A percentile compares a stretch with the other conserved stretches of the same genome.
Conservation (phyloP, 768 basidiomycete genomes). For the Sistotremastrum niveocremeum region DNA sequence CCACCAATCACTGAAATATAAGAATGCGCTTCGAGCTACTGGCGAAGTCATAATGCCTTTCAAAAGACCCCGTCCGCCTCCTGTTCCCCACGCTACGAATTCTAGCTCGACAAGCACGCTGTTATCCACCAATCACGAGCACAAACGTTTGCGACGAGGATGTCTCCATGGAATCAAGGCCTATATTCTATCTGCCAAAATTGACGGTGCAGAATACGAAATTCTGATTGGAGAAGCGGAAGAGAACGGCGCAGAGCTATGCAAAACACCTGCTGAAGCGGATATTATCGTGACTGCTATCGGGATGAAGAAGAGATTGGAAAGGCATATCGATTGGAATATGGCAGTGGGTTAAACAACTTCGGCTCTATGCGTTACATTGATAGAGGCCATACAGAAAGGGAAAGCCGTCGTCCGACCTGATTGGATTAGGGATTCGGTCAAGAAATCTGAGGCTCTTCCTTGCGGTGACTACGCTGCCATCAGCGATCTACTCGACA, state of each 20-base stretch:
- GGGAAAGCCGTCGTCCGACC: slow-evolving; percentile 57
- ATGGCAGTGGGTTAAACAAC: slow-evolving; percentile 39
- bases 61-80: too few relatives aligned
- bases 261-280: slow-evolving; percentile 29
- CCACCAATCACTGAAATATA: too few relatives aligned
- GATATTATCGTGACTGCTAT: slow-evolving; percentile 57
- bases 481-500: slow-evolving; percentile 33
- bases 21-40: too few relatives aligned
- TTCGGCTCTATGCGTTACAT: not conserved
- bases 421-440: slow-evolving; percentile 53
- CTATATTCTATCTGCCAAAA: not conserved
- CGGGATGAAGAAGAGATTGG: slow-evolving; percentile 51
- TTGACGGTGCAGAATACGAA: too few relatives aligned
- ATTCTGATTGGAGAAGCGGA: not conserved
- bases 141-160: not conserved
- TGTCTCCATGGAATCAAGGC: slow-evolving; percentile 1
- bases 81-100: too few relatives aligned
- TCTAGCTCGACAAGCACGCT: too few relatives aligned
- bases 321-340: slow-evolving; percentile 54
- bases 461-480: slow-evolving; percentile 48
- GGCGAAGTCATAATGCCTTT: too few relatives aligned
- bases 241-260: slow-evolving; percentile 5
- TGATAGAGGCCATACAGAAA: slow-evolving; percentile 26
- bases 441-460: slow-evolving; percentile 26
- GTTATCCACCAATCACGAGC: not conserved